These are phyloP conservation scores for Malus fusca DNA, from an alignment of 306 rosid species.

Conservation along the genomic window DNA sequence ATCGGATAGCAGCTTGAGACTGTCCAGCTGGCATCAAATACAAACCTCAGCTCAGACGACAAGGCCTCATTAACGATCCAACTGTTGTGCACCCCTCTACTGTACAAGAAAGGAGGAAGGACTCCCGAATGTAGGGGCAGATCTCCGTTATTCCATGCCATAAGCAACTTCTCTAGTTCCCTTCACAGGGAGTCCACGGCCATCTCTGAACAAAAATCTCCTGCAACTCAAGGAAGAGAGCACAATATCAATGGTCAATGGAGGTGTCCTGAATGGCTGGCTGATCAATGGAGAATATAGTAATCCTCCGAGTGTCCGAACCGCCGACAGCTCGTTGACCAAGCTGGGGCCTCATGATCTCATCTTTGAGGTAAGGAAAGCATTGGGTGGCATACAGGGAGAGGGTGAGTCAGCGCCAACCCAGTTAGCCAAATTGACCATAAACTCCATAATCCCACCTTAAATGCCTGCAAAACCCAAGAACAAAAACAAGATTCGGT, in stretches of 20 bases:
- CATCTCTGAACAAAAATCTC: conserved; percentile 34
- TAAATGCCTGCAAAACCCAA: conserved; percentile 40
- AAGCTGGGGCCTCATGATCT: conserved; percentile 13
- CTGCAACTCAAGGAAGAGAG: conserved; percentile 49
- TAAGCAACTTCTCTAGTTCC: conserved; percentile 28
- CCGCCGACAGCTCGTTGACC: conserved; percentile 8
- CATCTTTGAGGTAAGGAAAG: conserved; percentile 45
- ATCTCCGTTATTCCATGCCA: conserved; percentile 79
- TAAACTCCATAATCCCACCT: conserved; percentile 45
- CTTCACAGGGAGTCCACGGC: conserved; percentile 45
- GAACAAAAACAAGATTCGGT: neutral
- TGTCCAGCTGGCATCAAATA: conserved; percentile 75
- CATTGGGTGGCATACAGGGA: conserved; percentile 65
- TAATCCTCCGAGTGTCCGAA: conserved; percentile 32
- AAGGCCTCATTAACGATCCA: conserved; percentile 81
- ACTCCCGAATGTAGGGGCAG: conserved; percentile 68
- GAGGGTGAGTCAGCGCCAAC: conserved; percentile 44
- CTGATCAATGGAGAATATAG: conserved; percentile 28
- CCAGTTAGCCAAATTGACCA: conserved; percentile 88
- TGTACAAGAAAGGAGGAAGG: conserved; percentile 87
- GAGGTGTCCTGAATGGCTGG: conserved; percentile 4
- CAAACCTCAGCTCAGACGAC: conserved; percentile 69
- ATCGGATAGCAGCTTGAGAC: conserved; percentile 54
- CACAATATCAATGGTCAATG: conserved; percentile 19
- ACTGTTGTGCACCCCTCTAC: conserved; percentile 64